A percentile compares a stretch with the other conserved stretches of the same genome.
phyloP scores from a whole-genome alignment of 331 rosid species.

The Ulmus americana region DNA sequence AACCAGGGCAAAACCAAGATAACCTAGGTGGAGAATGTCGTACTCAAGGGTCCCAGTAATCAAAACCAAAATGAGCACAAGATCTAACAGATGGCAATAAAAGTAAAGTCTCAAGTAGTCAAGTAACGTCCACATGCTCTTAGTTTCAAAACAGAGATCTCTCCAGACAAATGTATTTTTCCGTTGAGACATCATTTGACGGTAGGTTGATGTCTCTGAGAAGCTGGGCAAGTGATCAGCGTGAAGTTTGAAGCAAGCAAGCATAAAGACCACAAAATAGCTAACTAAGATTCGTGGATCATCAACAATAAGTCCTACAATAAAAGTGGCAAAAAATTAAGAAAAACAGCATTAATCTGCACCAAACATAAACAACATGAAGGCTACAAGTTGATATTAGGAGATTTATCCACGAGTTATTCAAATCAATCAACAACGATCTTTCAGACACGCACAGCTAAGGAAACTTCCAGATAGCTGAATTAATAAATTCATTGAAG shows the following conservation, averaged over 20 bases:
- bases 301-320: slow-evolving; percentile 67
- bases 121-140: slow-evolving; percentile 98
- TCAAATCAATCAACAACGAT: neutral
- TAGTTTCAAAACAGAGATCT: slow-evolving; percentile 97
- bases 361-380: neutral
- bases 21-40: slow-evolving; percentile 94
- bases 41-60: slow-evolving; percentile 95
- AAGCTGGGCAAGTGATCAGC: slow-evolving; percentile 61
- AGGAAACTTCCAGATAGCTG: neutral
- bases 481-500: slow-evolving; percentile 8
- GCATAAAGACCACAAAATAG: slow-evolving; percentile 82
- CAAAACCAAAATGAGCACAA: slow-evolving; percentile 76
- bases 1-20: slow-evolving; percentile 91
- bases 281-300: slow-evolving; percentile 81
- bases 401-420: neutral
- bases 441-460: neutral
- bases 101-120: slow-evolving; percentile 93
- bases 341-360: neutral
- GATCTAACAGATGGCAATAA: slow-evolving; percentile 88
- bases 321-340: neutral
- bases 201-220: slow-evolving; percentile 64
- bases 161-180: slow-evolving; percentile 75
- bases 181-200: slow-evolving; percentile 67
- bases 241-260: slow-evolving; percentile 88
- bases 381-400: neutral